A percentile compares a stretch with the other conserved stretches of the same genome.
phyloP scores from a whole-genome alignment of 2,329 filamentous ascomycete genomes.

The Colletotrichum chlorophyti region DNA sequence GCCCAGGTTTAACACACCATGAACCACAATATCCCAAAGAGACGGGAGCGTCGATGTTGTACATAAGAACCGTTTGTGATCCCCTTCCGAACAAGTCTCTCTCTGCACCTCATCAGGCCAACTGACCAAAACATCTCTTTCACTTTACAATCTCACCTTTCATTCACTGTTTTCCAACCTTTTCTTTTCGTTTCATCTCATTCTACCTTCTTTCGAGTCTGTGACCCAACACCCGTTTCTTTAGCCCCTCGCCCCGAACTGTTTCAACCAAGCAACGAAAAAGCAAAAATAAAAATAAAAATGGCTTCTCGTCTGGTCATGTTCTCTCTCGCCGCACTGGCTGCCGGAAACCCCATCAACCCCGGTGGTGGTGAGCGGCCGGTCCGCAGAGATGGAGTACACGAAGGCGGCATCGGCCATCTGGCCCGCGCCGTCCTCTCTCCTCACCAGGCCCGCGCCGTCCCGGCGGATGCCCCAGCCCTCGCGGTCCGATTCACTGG shows the following conservation, averaged over 20 bases:
- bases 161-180: background rate
- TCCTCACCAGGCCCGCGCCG: slow-evolving; percentile 6
- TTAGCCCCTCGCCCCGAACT: background rate
- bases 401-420: background rate
- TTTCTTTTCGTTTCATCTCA: too few relatives aligned
- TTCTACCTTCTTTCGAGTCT: background rate
- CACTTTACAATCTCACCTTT: background rate
- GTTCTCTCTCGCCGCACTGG: slow-evolving; percentile 25
- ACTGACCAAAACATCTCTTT: slow-evolving; percentile 9
- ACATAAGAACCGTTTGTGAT: slow-evolving; percentile 5
- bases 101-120: slow-evolving; percentile 6
- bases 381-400: slow-evolving; percentile 11
- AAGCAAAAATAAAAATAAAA: background rate
- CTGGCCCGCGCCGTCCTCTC: slow-evolving; percentile 14
- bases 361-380: slow-evolving; percentile 6
- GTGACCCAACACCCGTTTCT: background rate
- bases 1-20: background rate
- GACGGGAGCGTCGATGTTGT: background rate
- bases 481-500: slow-evolving; percentile 6
- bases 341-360: slow-evolving; percentile 19
- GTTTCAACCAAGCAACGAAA: too few relatives aligned
- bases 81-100: background rate
- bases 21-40: too few relatives aligned
- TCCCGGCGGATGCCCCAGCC: background rate
- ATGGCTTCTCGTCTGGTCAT: slow-evolving; percentile 25